A percentile compares a stretch with the other conserved stretches of the same genome.
phyloP scores from a whole-genome alignment of 2,329 filamentous ascomycete genomes.

The Diplodia mutila region DNA sequence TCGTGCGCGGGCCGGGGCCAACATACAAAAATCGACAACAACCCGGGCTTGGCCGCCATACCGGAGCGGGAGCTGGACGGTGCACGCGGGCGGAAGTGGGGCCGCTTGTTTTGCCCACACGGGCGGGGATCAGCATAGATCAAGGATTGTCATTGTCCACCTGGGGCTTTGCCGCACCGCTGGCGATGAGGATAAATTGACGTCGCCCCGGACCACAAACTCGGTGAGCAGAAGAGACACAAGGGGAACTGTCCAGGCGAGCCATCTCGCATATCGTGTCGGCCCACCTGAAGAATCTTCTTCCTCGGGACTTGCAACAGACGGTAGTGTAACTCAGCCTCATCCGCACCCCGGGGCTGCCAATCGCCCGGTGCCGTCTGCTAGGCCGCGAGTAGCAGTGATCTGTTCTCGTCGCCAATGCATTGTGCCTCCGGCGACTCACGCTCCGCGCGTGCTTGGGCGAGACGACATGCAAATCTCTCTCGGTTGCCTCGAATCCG shows the following conservation, averaged over 20 bases:
- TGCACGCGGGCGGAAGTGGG: conserved; percentile 3
- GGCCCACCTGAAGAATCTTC: too few species aligned
- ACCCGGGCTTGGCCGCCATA: conserved; percentile 4
- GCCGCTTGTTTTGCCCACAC: neutral
- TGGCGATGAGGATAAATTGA: conserved; percentile 13
- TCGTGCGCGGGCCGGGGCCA: neutral
- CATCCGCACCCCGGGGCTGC: neutral
- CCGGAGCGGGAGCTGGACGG: conserved; percentile 1
- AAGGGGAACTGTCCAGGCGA: neutral
- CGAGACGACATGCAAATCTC: neutral
- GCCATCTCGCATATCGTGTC: neutral
- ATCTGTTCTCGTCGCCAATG: neutral
- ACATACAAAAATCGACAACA: neutral
- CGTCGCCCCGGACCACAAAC: too few species aligned
- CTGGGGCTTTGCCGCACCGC: neutral
- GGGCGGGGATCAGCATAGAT: conserved; percentile 1
- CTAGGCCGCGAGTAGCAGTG: conserved; percentile 18
- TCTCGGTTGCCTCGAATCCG: neutral
- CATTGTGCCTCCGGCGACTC: neutral
- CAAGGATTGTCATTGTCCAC: neutral
- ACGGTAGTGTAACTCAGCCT: too few species aligned
- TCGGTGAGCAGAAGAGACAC: neutral
- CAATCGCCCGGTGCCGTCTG: conserved; percentile 1
- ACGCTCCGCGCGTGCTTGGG: neutral
- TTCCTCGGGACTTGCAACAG: neutral